Evolutionary conservation across 257 asterid genomes (phyloP).

Genomic region (Nicotiana benthamiana): DNA sequence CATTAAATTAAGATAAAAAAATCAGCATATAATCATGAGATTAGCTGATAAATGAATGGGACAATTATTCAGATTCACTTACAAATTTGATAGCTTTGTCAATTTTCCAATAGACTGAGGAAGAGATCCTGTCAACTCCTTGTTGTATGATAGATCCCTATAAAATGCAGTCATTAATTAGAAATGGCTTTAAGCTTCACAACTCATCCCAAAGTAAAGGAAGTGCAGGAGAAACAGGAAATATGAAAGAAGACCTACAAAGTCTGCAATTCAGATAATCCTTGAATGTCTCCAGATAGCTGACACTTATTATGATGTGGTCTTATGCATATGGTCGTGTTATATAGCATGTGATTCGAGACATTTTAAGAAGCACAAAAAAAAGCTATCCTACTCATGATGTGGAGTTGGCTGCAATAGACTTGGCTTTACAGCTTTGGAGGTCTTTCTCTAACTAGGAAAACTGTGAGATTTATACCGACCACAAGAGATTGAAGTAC

Average conservation of each 20-base stretch:
- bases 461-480: too few species aligned
- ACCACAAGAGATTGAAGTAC: too few species aligned
- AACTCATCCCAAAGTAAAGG: not conserved
- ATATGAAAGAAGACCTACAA: slow-evolving; percentile 59
- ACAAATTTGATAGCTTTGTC: slow-evolving; percentile 60
- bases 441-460: too few species aligned
- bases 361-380: too few species aligned
- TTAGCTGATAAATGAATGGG: not conserved
- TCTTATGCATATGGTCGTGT: too few species aligned
- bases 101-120: slow-evolving; percentile 56
- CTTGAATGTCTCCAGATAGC: slow-evolving; percentile 59
- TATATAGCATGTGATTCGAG: too few species aligned
- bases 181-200: not conserved
- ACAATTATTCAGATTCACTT: slow-evolving; percentile 24
- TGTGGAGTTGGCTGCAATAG: too few species aligned
- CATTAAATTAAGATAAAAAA: slow-evolving; percentile 11
- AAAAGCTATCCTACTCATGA: too few species aligned
- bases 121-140: slow-evolving; percentile 54
- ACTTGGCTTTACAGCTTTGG: too few species aligned
- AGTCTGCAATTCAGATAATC: slow-evolving; percentile 53
- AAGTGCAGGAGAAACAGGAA: too few species aligned
- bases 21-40: not conserved
- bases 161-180: slow-evolving; percentile 1
- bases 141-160: slow-evolving; percentile 87
- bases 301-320: slow-evolving; percentile 10